Evolutionary conservation across 495 filamentous ascomycete species (phyloP).

Genomic region (Acidiella bohemica): DNA sequence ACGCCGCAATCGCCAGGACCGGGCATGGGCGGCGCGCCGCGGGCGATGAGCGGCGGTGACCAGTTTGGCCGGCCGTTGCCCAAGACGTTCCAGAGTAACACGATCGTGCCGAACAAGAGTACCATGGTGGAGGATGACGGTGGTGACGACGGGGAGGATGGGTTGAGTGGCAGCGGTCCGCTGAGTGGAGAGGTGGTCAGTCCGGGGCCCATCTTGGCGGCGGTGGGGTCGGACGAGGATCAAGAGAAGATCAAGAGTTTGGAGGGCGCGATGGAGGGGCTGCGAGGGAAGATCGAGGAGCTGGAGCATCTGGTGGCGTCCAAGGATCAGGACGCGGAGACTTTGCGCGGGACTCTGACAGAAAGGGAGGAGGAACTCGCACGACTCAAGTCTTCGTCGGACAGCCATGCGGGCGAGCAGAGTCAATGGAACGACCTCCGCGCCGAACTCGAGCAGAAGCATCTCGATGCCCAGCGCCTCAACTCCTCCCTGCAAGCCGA

Average conservation of each 20-base stretch:
- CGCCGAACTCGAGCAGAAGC: constrained; percentile 58
- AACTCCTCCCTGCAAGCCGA: constrained; percentile 56
- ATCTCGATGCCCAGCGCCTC: constrained; percentile 63
- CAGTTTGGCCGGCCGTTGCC: constrained; percentile 51
- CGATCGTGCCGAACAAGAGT: constrained; percentile 92
- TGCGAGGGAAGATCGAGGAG: constrained; percentile 59
- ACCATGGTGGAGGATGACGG: constrained; percentile 97
- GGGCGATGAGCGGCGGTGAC: constrained; percentile 2
- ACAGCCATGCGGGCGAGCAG: constrained; percentile 34
- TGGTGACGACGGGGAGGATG: constrained; percentile 50
- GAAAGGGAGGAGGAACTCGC: constrained; percentile 46
- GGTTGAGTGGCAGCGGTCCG: constrained; percentile 44
- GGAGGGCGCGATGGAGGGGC: constrained; percentile 57
- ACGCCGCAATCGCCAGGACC: constrained; percentile 6
- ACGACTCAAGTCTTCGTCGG: constrained; percentile 30
- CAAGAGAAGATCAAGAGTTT: constrained; percentile 13
- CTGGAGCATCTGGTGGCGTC: constrained; percentile 49
- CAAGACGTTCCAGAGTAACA: constrained; percentile 90
- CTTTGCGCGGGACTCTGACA: constrained; percentile 36
- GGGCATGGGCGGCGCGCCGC: constrained; percentile 20
- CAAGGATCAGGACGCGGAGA: constrained; percentile 45
- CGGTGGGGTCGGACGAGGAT: constrained; percentile 5
- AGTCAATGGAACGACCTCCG: constrained; percentile 64
- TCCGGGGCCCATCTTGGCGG: background rate
- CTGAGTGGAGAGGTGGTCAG: constrained; percentile 11